These are phyloP conservation scores for Talaromyces sp. DNA, from an alignment of 2,329 filamentous ascomycete species.

Conservation along the genomic window DNA sequence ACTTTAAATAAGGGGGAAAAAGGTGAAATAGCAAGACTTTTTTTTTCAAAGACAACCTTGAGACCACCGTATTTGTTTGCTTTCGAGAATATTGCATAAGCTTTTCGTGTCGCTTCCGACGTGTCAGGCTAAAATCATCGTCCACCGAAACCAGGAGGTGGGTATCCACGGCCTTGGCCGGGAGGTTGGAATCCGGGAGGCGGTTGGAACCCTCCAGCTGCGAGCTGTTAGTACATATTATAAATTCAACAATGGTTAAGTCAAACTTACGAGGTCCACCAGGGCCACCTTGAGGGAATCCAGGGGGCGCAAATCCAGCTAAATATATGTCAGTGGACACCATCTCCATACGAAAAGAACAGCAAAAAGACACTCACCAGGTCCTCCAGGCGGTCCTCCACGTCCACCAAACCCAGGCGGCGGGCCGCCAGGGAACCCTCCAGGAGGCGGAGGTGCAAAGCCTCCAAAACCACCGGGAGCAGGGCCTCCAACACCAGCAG, in stretches of 20 bases:
- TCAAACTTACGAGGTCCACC: slow-evolving; percentile 39
- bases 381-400: slow-evolving; percentile 46
- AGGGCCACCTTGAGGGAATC: slow-evolving; percentile 38
- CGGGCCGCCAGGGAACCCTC: slow-evolving; percentile 48
- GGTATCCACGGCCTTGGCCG: slow-evolving; percentile 46
- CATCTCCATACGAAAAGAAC: not conserved
- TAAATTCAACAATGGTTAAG: slow-evolving; percentile 4
- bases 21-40: not conserved
- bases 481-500: slow-evolving; percentile 76
- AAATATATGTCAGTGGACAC: slow-evolving; percentile 11
- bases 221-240: slow-evolving; percentile 19
- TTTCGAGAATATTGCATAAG: not conserved
- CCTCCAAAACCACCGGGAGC: slow-evolving; percentile 56
- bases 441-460: slow-evolving; percentile 38
- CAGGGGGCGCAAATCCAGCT: slow-evolving; percentile 45
- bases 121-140: slow-evolving; percentile 21
- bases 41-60: not conserved
- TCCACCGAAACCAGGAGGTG: slow-evolving; percentile 46
- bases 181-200: slow-evolving; percentile 72
- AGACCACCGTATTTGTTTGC: not conserved
- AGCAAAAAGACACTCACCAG: slow-evolving; percentile 38
- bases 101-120: slow-evolving; percentile 16
- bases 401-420: slow-evolving; percentile 47
- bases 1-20: not conserved
- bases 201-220: slow-evolving; percentile 49